phyloP scores from a whole-genome alignment of 2,329 filamentous ascomycete species.

The Sporothrix luriei region DNA sequence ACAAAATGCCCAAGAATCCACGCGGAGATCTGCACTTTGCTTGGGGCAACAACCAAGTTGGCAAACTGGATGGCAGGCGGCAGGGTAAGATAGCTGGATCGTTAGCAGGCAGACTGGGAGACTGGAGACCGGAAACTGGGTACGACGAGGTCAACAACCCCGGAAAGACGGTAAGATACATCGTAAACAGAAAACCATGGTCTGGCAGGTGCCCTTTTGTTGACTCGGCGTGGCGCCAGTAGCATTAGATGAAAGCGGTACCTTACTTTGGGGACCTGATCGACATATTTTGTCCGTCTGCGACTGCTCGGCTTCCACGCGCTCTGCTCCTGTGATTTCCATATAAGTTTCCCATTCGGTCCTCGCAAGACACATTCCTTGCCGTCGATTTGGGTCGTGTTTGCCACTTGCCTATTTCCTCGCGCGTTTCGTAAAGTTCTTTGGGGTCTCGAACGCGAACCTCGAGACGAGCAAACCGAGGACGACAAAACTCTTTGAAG shows the following conservation, averaged over 20 bases:
- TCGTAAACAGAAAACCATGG: background rate
- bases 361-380: slow-evolving; percentile 1
- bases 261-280: slow-evolving; percentile 13
- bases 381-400: background rate
- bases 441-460: background rate
- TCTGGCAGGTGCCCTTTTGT: slow-evolving; percentile 15
- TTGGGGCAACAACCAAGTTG: too few relatives aligned
- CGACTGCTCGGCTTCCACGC: too few relatives aligned
- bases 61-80: background rate
- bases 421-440: background rate
- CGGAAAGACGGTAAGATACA: too few relatives aligned
- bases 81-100: too few relatives aligned
- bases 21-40: slow-evolving; percentile 23
- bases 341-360: slow-evolving; percentile 21
- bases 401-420: background rate
- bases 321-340: slow-evolving; percentile 6
- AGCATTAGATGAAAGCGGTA: background rate
- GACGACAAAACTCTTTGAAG: background rate
- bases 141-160: background rate
- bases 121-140: background rate
- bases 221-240: background rate
- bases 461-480: background rate
- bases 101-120: too few relatives aligned
- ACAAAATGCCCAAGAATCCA: slow-evolving; percentile 2
- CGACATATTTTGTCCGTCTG: background rate